Percentiles rank a stretch among this genome's conserved stretches.
phyloP scores from a whole-genome alignment of 2,329 filamentous ascomycete genomes.

The Ophiocordyceps robertsii region DNA sequence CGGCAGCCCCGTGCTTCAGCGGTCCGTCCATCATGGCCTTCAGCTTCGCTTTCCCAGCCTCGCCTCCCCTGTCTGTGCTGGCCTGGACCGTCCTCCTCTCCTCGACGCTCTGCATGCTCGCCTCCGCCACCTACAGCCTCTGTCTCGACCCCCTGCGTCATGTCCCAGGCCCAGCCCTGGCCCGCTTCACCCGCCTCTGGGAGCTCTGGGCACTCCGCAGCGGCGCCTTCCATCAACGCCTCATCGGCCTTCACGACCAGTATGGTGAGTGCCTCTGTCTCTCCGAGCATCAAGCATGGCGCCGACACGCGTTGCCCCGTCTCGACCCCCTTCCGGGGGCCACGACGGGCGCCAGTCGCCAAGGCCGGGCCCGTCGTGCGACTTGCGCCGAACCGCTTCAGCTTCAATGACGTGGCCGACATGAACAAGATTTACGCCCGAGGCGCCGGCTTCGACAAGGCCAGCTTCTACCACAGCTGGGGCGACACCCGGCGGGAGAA shows the following conservation, averaged over 20 bases:
- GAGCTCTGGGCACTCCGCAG: neutral
- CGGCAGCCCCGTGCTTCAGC: too few species aligned
- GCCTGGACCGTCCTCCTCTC: neutral
- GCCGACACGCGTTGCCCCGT: neutral
- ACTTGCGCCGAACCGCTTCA: neutral
- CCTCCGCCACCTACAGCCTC: neutral
- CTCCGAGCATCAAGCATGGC: too few species aligned
- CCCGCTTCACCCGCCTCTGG: neutral
- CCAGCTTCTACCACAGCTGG: neutral
- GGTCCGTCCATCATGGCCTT: too few species aligned
- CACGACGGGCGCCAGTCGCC: too few species aligned
- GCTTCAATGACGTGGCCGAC: neutral
- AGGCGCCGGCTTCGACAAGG: neutral
- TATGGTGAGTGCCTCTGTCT: neutral
- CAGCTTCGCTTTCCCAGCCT: too few species aligned
- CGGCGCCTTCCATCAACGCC: neutral
- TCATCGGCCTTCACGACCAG: neutral
- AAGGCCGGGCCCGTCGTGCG: neutral
- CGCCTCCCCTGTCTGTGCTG: neutral
- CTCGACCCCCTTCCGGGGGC: neutral
- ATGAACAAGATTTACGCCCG: neutral
- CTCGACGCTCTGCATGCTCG: neutral
- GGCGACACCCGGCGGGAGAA: neutral
- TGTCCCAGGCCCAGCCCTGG: neutral
- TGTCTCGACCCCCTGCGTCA: neutral